Conservation (phyloP, 2,329 filamentous ascomycete species). For the Ophiostoma sp. region DNA sequence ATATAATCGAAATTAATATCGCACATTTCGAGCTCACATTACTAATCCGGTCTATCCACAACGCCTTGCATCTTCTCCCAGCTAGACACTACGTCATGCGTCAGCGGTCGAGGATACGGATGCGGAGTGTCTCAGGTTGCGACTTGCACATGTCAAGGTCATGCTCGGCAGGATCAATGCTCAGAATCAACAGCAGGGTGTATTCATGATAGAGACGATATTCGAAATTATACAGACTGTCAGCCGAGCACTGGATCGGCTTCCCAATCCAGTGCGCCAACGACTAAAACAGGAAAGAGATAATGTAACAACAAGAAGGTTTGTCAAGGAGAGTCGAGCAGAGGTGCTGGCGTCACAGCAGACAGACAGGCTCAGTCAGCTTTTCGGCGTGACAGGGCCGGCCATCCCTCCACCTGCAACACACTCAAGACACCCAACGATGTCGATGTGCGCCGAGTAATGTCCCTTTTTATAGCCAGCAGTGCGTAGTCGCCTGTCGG, state of each 20-base stretch:
- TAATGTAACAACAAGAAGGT: background rate
- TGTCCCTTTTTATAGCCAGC: background rate
- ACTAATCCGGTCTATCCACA: background rate
- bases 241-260: background rate
- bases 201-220: slow-evolving; percentile 7
- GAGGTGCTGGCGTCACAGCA: background rate
- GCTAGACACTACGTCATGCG: background rate
- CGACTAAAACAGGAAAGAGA: background rate
- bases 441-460: background rate
- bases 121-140: background rate
- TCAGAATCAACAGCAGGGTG: background rate
- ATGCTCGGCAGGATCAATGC: background rate
- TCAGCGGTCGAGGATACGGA: background rate
- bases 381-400: background rate
- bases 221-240: slow-evolving; percentile 12
- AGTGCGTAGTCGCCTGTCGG: background rate
- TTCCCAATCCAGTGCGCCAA: background rate
- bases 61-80: background rate
- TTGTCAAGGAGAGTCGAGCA: background rate
- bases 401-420: background rate
- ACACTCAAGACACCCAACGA: background rate
- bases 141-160: background rate
- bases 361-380: background rate
- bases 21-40: background rate
- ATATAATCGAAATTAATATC: background rate